Conservation (phyloP, 345 rosid species). For the Pugionium dolabratum region DNA sequence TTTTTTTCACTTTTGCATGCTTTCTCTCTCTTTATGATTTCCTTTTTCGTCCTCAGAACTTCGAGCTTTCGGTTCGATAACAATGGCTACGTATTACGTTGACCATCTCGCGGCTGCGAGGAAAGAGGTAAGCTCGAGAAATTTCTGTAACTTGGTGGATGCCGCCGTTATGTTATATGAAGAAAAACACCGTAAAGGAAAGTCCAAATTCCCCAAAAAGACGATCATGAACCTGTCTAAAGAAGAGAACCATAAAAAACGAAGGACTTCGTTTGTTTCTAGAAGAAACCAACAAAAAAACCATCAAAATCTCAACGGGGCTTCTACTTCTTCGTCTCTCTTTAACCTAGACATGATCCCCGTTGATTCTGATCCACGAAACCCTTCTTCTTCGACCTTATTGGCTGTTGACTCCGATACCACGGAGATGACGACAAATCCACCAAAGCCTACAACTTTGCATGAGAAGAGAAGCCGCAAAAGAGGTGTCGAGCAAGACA, state of each 20-base stretch:
- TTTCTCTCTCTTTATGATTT: no score
- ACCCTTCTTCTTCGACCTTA: neutral
- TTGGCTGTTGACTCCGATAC: no score
- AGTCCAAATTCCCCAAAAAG: neutral
- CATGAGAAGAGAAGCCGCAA: slow-evolving; percentile 8
- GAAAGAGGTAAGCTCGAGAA: neutral
- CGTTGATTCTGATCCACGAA: neutral
- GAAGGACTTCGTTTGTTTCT: neutral
- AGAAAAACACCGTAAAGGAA: neutral
- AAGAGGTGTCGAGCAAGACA: neutral
- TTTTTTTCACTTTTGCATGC: no score
- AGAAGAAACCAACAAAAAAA: neutral
- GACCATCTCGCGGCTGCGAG: neutral
- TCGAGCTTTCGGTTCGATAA: no score
- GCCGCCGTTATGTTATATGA: neutral
- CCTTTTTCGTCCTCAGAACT: no score
- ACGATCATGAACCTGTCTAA: neutral
- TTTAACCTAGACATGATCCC: neutral
- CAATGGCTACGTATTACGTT: neutral
- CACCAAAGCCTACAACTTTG: neutral
- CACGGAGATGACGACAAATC: neutral
- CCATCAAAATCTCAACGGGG: neutral
- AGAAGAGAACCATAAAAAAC: neutral
- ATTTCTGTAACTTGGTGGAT: neutral
- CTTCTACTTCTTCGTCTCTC: neutral